phyloP scores from a whole-genome alignment of 768 basidiomycete genomes.

The Panellus pusillus region DNA sequence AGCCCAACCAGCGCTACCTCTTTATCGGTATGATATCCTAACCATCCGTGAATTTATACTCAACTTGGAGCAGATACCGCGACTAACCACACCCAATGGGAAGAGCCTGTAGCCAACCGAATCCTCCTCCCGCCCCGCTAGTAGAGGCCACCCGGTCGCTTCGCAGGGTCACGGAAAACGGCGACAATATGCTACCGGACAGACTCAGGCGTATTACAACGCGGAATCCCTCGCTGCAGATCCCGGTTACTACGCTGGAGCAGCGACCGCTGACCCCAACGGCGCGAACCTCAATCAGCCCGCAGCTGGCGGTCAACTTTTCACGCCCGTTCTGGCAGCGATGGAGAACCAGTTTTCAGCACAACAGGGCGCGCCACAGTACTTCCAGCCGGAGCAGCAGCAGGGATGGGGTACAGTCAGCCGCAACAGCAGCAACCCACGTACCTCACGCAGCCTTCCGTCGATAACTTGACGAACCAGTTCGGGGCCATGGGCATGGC shows the following conservation, averaged over 20 bases:
- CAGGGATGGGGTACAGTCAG: slow-evolving; percentile 37
- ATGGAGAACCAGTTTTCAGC: slow-evolving; percentile 62
- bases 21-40: slow-evolving; percentile 72
- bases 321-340: slow-evolving; percentile 79
- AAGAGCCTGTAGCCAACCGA: slow-evolving; percentile 55
- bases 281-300: slow-evolving; percentile 29
- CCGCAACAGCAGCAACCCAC: slow-evolving; percentile 40
- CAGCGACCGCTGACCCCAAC: slow-evolving; percentile 29
- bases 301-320: slow-evolving; percentile 57
- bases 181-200: slow-evolving; percentile 92
- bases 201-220: slow-evolving; percentile 84
- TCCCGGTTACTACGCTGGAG: slow-evolving; percentile 39
- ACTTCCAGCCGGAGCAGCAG: slow-evolving; percentile 26
- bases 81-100: slow-evolving; percentile 88
- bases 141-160: slow-evolving; percentile 42
- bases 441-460: slow-evolving; percentile 22
- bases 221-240: slow-evolving; percentile 41
- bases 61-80: slow-evolving; percentile 63
- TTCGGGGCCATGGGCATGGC: slow-evolving; percentile 86
- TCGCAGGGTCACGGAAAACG: slow-evolving; percentile 61
- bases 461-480: slow-evolving; percentile 76
- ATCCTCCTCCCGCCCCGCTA: slow-evolving; percentile 20
- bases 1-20: slow-evolving; percentile 74
- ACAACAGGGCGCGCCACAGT: slow-evolving; percentile 52
- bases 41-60: slow-evolving; percentile 9